Evolutionary conservation across 139 green algal genomes (phyloP).

Genomic region (Chlorella ohadii): DNA sequence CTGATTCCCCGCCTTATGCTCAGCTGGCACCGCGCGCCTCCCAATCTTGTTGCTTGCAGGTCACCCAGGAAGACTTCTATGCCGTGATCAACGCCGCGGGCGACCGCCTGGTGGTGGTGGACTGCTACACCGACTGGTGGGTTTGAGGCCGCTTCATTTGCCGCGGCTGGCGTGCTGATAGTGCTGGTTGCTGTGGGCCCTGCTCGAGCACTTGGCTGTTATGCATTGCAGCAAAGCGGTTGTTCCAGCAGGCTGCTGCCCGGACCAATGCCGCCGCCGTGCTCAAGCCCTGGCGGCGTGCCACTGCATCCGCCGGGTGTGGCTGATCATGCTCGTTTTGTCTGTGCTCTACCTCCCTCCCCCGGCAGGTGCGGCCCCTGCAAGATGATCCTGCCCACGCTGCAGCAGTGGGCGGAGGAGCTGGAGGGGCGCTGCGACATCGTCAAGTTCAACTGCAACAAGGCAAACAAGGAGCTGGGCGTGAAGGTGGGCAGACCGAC

Average conservation of each 20-base stretch:
- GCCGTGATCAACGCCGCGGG: conserved; percentile 34
- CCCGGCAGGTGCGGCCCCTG: conserved; percentile 72
- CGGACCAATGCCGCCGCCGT: too few relatives aligned
- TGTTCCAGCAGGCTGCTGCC: too few relatives aligned
- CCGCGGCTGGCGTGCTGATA: neutral
- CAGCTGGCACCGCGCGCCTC: too few relatives aligned
- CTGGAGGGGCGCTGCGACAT: conserved; percentile 58
- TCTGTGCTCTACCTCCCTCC: too few relatives aligned
- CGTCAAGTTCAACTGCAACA: conserved; percentile 87
- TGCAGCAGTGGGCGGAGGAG: conserved; percentile 65
- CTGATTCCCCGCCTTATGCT: too few relatives aligned
- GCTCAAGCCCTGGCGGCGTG: too few relatives aligned
- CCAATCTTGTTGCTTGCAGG: neutral
- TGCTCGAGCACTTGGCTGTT: too few relatives aligned
- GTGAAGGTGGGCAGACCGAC: conserved; percentile 3
- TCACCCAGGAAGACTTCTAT: conserved; percentile 16
- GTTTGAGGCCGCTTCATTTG: neutral
- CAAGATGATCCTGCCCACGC: conserved; percentile 84
- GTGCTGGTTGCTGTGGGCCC: too few relatives aligned
- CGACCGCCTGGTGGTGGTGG: conserved; percentile 69
- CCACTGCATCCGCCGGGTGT: too few relatives aligned
- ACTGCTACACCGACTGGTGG: conserved; percentile 78
- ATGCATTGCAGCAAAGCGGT: too few relatives aligned
- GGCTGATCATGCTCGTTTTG: too few relatives aligned
- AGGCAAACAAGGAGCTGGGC: conserved; percentile 78